These are phyloP conservation scores for Cyberlindnera bimundalis DNA, from an alignment of 805 yeast genomes.

Conservation along the genomic window DNA sequence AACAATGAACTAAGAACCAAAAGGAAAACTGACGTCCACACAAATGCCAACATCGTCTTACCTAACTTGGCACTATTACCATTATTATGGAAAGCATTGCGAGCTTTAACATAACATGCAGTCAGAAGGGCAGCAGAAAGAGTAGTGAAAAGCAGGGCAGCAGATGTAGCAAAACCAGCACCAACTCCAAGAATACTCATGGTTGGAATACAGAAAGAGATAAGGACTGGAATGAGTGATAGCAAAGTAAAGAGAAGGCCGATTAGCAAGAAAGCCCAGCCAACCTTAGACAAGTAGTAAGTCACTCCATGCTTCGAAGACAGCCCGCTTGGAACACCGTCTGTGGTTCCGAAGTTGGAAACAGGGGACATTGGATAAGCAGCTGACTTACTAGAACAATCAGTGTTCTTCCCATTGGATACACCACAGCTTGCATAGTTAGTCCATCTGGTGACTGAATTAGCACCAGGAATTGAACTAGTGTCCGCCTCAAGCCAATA, in stretches of 20 bases:
- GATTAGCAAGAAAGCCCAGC: conserved; percentile 59
- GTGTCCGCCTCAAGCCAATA: conserved; percentile 85
- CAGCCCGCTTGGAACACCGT: conserved; percentile 54
- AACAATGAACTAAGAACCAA: conserved; percentile 19
- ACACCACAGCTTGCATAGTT: conserved; percentile 61
- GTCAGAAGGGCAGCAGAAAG: conserved; percentile 49
- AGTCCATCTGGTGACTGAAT: conserved; percentile 68
- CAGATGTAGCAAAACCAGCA: conserved; percentile 21
- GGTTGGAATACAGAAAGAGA: conserved; percentile 24
- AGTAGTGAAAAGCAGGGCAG: conserved; percentile 43
- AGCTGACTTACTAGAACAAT: conserved; percentile 56
- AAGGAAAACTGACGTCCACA: conserved; percentile 52
- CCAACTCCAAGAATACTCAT: conserved; percentile 19
- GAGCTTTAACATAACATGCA: conserved; percentile 53
- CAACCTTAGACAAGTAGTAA: conserved; percentile 66
- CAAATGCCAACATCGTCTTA: conserved; percentile 50
- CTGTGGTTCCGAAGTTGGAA: conserved; percentile 58
- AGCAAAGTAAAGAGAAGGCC: conserved; percentile 52
- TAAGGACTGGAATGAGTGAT: conserved; percentile 39
- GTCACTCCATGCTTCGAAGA: conserved; percentile 44
- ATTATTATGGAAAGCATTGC: conserved; percentile 41
- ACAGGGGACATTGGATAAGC: conserved; percentile 86
- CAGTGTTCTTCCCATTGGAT: conserved; percentile 39
- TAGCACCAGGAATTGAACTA: conserved; percentile 36
- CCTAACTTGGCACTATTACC: conserved; percentile 45